Evolutionary conservation across 345 rosid genomes (phyloP).

Genomic region (Nasturtium officinale): DNA sequence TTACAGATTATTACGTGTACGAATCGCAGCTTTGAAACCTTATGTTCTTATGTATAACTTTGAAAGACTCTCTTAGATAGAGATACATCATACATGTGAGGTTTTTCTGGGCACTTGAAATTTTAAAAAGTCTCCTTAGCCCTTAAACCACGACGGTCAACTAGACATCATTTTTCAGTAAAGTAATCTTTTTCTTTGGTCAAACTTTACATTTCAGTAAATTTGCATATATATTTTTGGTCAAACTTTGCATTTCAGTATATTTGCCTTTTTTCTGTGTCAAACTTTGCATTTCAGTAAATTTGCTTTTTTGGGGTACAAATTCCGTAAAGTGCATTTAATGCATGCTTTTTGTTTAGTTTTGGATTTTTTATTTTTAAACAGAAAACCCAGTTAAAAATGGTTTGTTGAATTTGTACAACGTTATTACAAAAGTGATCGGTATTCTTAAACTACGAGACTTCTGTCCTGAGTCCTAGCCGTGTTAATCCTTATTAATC

Average conservation of each 20-base stretch:
- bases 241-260: neutral
- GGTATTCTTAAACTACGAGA: neutral
- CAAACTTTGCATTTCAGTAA: neutral
- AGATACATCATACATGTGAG: neutral
- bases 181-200: neutral
- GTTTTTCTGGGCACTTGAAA: neutral
- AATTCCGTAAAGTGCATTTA: neutral
- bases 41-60: neutral
- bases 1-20: neutral
- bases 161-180: neutral
- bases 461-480: constrained; percentile 31
- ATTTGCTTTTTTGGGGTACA: too few species aligned
- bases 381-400: neutral
- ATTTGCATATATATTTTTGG: too few species aligned
- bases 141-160: neutral
- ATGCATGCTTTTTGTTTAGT: neutral
- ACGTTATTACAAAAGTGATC: neutral
- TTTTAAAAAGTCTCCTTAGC: neutral
- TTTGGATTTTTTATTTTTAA: neutral
- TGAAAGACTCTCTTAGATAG: neutral
- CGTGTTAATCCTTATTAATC: constrained; percentile 24
- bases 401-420: neutral
- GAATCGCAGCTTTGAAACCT: neutral
- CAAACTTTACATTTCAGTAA: neutral
- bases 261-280: neutral